phyloP scores from a whole-genome alignment of 257 asterid genomes.

The Capsicum pubescens region DNA sequence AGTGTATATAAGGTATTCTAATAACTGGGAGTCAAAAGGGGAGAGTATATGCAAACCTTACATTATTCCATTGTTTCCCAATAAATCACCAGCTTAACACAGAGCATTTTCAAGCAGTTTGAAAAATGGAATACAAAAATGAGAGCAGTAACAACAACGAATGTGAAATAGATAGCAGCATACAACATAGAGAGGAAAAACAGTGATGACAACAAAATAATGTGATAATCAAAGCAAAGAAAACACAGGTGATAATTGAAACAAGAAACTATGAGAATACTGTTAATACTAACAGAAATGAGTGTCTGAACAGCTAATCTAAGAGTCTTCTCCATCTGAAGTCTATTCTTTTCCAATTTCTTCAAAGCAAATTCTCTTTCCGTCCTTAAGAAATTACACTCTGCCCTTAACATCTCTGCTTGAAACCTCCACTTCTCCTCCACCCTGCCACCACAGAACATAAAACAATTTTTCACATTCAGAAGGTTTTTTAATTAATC shows the following conservation, averaged over 20 bases:
- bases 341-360: slow-evolving; percentile 70
- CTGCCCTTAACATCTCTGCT: slow-evolving; percentile 88
- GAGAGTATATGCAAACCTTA: too few relatives aligned
- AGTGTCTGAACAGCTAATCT: slow-evolving; percentile 78
- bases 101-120: not conserved
- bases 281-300: slow-evolving; percentile 54
- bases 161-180: not conserved
- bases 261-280: not conserved
- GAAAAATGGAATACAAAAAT: not conserved
- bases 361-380: slow-evolving; percentile 76
- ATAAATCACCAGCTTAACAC: too few relatives aligned
- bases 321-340: slow-evolving; percentile 66
- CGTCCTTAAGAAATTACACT: slow-evolving; percentile 73
- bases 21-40: too few relatives aligned
- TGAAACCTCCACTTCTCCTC: slow-evolving; percentile 87
- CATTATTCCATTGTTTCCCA: too few relatives aligned
- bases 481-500: not conserved
- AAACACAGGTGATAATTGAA: not conserved
- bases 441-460: slow-evolving; percentile 6
- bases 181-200: not conserved
- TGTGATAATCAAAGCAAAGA: not conserved
- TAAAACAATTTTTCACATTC: not conserved
- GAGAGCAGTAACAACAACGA: not conserved
- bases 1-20: not conserved
- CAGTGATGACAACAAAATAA: not conserved